Evolutionary conservation across 2,329 filamentous ascomycete genomes (phyloP).

Genomic region (Stachybotrys chlorohalonatus): DNA sequence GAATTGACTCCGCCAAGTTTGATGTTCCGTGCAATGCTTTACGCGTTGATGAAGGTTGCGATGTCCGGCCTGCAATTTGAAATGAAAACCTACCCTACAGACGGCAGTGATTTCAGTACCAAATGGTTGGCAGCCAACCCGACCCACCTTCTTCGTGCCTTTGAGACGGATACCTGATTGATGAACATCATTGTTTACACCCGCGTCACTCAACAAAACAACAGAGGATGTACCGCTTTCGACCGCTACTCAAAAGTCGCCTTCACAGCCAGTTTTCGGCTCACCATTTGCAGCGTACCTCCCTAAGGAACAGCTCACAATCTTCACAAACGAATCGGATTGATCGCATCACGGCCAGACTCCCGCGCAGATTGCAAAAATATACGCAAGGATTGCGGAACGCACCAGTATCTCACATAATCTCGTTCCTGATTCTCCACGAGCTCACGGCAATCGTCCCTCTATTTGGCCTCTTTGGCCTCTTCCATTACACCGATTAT

Average conservation of each 20-base stretch:
- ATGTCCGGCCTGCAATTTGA: too few relatives aligned
- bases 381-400: constrained; percentile 62
- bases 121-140: too few relatives aligned
- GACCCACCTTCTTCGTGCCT: too few relatives aligned
- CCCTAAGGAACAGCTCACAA: constrained; percentile 1
- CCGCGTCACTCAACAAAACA: too few relatives aligned
- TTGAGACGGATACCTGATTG: too few relatives aligned
- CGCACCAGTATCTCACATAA: constrained; percentile 74
- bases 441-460: constrained; percentile 84
- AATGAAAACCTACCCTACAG: too few relatives aligned
- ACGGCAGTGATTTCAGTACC: too few relatives aligned
- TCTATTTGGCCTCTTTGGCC: constrained; percentile 60
- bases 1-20: too few relatives aligned
- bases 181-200: too few relatives aligned
- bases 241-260: neutral
- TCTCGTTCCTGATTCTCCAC: constrained; percentile 82
- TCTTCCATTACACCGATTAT: constrained; percentile 75
- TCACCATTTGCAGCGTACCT: neutral
- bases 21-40: too few relatives aligned
- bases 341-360: constrained; percentile 38
- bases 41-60: too few relatives aligned
- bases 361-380: constrained; percentile 58
- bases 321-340: constrained; percentile 27
- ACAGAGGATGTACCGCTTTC: too few relatives aligned
- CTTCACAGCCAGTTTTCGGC: neutral